Evolutionary conservation across 2,329 filamentous ascomycete genomes (phyloP).

Genomic region (Conoideocrella luteorostrata): DNA sequence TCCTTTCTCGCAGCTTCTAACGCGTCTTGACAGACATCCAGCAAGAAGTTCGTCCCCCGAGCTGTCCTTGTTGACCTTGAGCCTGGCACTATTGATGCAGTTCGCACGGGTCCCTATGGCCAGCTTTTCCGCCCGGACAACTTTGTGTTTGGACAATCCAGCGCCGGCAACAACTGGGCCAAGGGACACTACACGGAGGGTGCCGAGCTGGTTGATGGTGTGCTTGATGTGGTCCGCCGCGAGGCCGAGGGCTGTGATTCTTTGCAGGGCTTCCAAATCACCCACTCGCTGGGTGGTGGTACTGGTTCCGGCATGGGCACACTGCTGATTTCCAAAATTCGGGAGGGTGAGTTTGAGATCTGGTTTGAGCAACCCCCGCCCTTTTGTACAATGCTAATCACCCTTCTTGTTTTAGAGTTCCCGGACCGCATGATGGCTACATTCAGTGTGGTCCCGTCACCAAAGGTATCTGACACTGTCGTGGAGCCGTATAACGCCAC

Average conservation of each 20-base stretch:
- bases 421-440: slow-evolving; percentile 99
- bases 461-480: slow-evolving; percentile 99
- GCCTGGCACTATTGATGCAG: slow-evolving; percentile 99
- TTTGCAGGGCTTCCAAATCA: slow-evolving; percentile 99
- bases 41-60: slow-evolving; percentile 99
- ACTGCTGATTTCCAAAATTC: slow-evolving; percentile 99
- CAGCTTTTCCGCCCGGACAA: slow-evolving; percentile 99
- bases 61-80: slow-evolving; percentile 99
- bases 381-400: no score
- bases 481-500: slow-evolving; percentile 99
- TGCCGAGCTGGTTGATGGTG: slow-evolving; percentile 96
- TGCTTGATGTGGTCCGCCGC: slow-evolving; percentile 95
- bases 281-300: slow-evolving; percentile 99
- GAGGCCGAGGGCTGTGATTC: slow-evolving; percentile 99
- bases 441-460: slow-evolving; percentile 97
- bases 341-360: no score
- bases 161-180: slow-evolving; percentile 99
- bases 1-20: no score
- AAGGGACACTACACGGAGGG: slow-evolving; percentile 99
- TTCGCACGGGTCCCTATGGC: slow-evolving; percentile 95
- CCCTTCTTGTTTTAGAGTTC: no score
- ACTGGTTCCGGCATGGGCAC: slow-evolving; percentile 99
- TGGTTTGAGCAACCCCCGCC: no score
- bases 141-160: slow-evolving; percentile 99
- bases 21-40: slow-evolving; percentile 76